Conservation (phyloP, 768 basidiomycete genomes). For the Coprinopsis strossmayeri region DNA sequence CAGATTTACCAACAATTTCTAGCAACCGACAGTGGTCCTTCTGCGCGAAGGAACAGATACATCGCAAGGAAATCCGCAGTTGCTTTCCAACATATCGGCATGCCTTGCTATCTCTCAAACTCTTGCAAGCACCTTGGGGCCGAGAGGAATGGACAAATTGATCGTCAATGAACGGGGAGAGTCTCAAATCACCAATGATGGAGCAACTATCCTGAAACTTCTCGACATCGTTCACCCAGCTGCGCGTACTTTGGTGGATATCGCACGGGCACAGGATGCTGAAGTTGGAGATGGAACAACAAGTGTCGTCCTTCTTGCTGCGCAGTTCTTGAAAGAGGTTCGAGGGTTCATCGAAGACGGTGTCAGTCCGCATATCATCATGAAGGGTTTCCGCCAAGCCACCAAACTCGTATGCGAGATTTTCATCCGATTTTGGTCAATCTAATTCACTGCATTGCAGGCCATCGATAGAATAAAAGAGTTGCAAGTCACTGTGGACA, state of each 20-base stretch:
- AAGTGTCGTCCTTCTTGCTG: conserved; percentile 89
- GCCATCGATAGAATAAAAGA: conserved; percentile 82
- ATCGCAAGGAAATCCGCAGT: conserved; percentile 88
- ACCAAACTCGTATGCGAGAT: conserved; percentile 63
- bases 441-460: conserved; percentile 30
- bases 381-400: conserved; percentile 91
- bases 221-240: conserved; percentile 98
- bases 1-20: conserved; percentile 13
- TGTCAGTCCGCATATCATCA: conserved; percentile 95
- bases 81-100: conserved; percentile 93
- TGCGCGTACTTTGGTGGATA: conserved; percentile 95
- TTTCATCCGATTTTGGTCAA: conserved; percentile 7
- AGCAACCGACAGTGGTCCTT: conserved; percentile 98
- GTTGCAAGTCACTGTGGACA: conserved; percentile 87
- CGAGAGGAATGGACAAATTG: conserved; percentile 97
- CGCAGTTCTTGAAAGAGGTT: conserved; percentile 91
- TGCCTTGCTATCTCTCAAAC: conserved; percentile 92
- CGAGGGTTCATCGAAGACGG: conserved; percentile 92
- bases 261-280: conserved; percentile 96
- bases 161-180: conserved; percentile 92
- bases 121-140: conserved; percentile 91
- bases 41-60: conserved; percentile 94
- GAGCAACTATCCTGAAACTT: conserved; percentile 95
- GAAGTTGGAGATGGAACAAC: conserved; percentile 99
- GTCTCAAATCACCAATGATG: conserved; percentile 99